These are phyloP conservation scores for Jatropha multifida DNA, from an alignment of 441 rosid species.

Conservation along the genomic window DNA sequence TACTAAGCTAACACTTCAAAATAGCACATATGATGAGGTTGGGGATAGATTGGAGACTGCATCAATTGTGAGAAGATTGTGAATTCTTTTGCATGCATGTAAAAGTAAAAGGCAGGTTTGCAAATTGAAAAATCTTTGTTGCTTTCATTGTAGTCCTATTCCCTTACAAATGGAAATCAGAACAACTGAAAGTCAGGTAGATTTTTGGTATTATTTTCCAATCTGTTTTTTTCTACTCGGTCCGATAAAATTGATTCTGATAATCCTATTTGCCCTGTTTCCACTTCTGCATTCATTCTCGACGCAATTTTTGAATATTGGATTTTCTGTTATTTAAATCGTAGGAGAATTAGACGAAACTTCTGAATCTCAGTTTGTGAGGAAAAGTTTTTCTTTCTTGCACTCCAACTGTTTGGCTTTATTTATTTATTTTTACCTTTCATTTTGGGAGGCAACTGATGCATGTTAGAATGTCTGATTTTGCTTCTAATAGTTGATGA, in stretches of 20 bases:
- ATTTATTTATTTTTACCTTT: too few relatives aligned
- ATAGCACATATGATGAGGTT: slow-evolving; percentile 23
- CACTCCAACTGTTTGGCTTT: too few relatives aligned
- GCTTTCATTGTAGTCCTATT: slow-evolving; percentile 25
- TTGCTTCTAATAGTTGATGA: too few relatives aligned
- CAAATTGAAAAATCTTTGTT: slow-evolving; percentile 17
- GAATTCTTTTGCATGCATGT: slow-evolving; percentile 18
- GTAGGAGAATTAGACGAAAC: neutral
- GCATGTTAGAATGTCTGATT: too few relatives aligned
- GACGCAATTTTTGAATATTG: too few relatives aligned
- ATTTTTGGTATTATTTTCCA: slow-evolving; percentile 24
- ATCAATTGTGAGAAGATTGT: slow-evolving; percentile 18
- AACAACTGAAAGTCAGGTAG: slow-evolving; percentile 18
- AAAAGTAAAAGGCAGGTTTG: slow-evolving; percentile 19
- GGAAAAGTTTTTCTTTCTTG: too few relatives aligned
- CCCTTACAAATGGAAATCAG: slow-evolving; percentile 23
- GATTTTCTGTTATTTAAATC: too few relatives aligned
- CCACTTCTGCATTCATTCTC: too few relatives aligned
- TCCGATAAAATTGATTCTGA: slow-evolving; percentile 19
- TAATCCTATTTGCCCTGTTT: neutral
- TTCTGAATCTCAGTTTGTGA: neutral
- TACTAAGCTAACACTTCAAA: slow-evolving; percentile 24
- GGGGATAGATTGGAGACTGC: slow-evolving; percentile 26
- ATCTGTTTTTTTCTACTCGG: slow-evolving; percentile 12
- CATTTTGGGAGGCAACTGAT: too few relatives aligned